These are phyloP conservation scores for Dryadomyces quercus-mongolicae DNA, from an alignment of 2,329 filamentous ascomycete genomes.

Conservation along the genomic window DNA sequence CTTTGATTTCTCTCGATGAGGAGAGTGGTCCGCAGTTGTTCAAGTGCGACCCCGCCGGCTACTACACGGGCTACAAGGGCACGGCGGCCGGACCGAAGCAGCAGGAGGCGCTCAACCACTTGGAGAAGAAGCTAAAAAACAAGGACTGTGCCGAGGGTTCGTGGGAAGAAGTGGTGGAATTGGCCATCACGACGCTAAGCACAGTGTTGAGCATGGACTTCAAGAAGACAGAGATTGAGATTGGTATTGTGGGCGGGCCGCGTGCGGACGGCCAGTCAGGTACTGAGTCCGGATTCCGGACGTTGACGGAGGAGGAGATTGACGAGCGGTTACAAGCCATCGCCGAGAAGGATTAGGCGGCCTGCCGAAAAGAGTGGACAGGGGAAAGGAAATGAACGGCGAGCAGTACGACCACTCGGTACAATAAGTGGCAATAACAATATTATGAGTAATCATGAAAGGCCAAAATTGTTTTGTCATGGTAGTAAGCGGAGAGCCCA, in stretches of 20 bases:
- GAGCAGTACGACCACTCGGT: too few relatives aligned
- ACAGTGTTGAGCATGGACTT: constrained; percentile 97
- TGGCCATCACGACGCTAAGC: constrained; percentile 90
- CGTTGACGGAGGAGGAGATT: constrained; percentile 92
- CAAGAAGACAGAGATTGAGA: constrained; percentile 98
- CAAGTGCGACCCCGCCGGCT: constrained; percentile 97
- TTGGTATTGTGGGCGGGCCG: constrained; percentile 90
- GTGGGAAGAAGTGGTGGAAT: constrained; percentile 97
- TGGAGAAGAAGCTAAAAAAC: constrained; percentile 99
- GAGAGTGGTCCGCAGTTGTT: constrained; percentile 90
- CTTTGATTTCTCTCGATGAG: constrained; percentile 84
- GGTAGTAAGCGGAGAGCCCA: too few relatives aligned
- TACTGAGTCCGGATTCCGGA: constrained; percentile 67
- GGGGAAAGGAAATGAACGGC: too few relatives aligned
- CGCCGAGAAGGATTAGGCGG: constrained; percentile 78
- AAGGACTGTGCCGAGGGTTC: constrained; percentile 85
- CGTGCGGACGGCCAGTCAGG: constrained; percentile 72
- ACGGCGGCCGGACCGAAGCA: constrained; percentile 96
- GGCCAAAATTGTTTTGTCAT: too few relatives aligned
- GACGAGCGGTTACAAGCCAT: constrained; percentile 97
- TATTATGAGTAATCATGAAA: too few relatives aligned
- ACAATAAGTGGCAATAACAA: too few relatives aligned
- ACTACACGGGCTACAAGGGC: constrained; percentile 97
- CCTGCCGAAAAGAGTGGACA: too few relatives aligned
- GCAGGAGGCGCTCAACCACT: constrained; percentile 94